Evolutionary conservation across 176 grass and related monocot species (phyloP), one percentile per base, ranked within the genome.

Genomic region (Oryza brachyantha): DNA sequence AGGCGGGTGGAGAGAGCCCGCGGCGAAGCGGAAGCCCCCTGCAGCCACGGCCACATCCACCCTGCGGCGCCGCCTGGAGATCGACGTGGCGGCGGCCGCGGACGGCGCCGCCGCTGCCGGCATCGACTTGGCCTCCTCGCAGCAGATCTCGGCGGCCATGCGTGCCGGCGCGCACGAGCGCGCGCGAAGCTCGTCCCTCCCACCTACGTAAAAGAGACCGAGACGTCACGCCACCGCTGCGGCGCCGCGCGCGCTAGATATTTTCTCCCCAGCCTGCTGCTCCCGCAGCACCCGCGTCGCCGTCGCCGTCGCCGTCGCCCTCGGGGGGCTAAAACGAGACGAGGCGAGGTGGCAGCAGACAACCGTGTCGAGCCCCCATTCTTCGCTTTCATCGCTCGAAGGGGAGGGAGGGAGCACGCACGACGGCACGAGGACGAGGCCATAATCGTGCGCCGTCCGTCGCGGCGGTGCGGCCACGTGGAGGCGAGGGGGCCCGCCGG

Each of bases 101-200:
- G 43, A 17, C 14, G 43, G 5, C 14, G 43, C 45, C 45, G 45
- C 3, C 16, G 45, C 45, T 7, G 57, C 34, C 37, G 73, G 52
- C 39, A 60, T 8, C 74, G 75, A 21, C 80, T 65, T 84, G 48
- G 78, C 86, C 32, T 82, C 81, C 36, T 86, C 81, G 61, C 85
- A 86, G 74, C 75, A 92, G 43, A 92, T 77, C 74, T 92, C 90
- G 45, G 45, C 45, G 58, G 78, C 90, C 93, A 90, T 92, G n/a
- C 10, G 11, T 29, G 32, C 12, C 35, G 41, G 41, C 5, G 19
- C 19, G 41, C 7, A 21, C 19, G 19, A 21, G 50, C 5, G 39
- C 39, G 22, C 37, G n/a, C 37, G 7, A 68, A 68, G 66, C 66
- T 66, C 29, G 32, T 5, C 37, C 69, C 26, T 22, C 63, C 34